phyloP scores from a whole-genome alignment of 2,329 filamentous ascomycete species.

The Cladosporium cucumerinum region DNA sequence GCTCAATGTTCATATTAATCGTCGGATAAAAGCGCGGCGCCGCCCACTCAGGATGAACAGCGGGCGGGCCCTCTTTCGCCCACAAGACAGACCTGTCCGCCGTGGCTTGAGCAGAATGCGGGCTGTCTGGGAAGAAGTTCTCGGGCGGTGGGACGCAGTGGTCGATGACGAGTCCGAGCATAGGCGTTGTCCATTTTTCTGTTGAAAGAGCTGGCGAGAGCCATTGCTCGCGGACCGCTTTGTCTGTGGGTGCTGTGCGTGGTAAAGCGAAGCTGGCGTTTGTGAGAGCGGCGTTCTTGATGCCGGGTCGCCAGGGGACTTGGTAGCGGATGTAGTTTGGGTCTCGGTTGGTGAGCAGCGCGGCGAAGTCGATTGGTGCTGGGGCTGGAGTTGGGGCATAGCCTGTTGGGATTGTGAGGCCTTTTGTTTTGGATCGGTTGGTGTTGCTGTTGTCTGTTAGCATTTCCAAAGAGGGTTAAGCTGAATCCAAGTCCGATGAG shows the following conservation, averaged over 20 bases:
- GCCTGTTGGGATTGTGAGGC: conserved; percentile 20
- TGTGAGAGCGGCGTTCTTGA: conserved; percentile 19
- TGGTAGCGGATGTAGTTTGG: conserved; percentile 23
- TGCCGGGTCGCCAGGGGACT: conserved; percentile 15
- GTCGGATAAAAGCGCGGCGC: conserved; percentile 21
- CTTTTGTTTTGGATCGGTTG: conserved; percentile 14
- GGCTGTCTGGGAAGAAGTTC: conserved; percentile 19
- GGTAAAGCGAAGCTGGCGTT: conserved; percentile 21
- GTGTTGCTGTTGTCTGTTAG: conserved; percentile 9
- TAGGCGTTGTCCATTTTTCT: conserved; percentile 19
- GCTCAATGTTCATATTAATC: conserved; percentile 22
- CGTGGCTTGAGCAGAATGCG: conserved; percentile 15
- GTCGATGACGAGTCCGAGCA: conserved; percentile 22
- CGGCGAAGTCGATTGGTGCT: conserved; percentile 20
- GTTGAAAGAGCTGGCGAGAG: conserved; percentile 17
- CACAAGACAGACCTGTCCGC: background rate
- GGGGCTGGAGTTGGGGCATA: conserved; percentile 11
- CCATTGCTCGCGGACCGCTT: conserved; percentile 17
- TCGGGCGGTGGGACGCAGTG: conserved; percentile 19
- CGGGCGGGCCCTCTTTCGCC: conserved; percentile 3
- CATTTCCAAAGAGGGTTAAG: background rate
- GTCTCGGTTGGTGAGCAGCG: conserved; percentile 16
- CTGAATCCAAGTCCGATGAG: background rate
- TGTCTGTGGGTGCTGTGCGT: conserved; percentile 13
- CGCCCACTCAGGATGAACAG: conserved; percentile 20